Conservation (phyloP, 345 rosid species). For the Turnera subulata region DNA sequence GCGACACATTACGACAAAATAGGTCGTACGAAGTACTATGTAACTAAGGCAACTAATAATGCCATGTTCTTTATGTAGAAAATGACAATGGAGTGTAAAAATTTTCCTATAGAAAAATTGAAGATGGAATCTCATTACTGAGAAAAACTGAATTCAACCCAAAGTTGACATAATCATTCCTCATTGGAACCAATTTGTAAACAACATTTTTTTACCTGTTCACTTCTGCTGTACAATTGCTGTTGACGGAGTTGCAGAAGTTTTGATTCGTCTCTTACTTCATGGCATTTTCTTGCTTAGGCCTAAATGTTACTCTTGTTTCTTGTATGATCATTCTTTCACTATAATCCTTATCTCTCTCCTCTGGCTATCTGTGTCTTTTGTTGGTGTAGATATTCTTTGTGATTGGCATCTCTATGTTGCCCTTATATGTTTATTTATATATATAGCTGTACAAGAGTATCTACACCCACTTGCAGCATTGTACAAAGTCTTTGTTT, state of each 20-base stretch:
- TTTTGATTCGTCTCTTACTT: background rate
- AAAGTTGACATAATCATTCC: background rate
- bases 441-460: no score
- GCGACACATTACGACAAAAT: no score
- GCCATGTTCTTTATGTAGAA: no score
- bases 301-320: background rate
- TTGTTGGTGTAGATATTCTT: background rate
- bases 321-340: background rate
- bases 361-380: background rate
- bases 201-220: constrained; percentile 6
- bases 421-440: no score
- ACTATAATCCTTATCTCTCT: background rate
- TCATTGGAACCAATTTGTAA: constrained; percentile 13
- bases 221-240: constrained; percentile 9
- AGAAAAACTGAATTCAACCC: no score
- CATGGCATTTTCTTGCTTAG: background rate
- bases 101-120: no score
- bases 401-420: background rate
- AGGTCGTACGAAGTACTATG: no score
- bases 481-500: background rate
- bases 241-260: constrained; percentile 25
- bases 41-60: no score
- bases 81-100: no score
- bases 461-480: background rate
- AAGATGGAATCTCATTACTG: no score